Base-by-base conservation (phyloP, 371 early-diverging fungal genomes). In the Saksenaea oblongispora region DNA sequence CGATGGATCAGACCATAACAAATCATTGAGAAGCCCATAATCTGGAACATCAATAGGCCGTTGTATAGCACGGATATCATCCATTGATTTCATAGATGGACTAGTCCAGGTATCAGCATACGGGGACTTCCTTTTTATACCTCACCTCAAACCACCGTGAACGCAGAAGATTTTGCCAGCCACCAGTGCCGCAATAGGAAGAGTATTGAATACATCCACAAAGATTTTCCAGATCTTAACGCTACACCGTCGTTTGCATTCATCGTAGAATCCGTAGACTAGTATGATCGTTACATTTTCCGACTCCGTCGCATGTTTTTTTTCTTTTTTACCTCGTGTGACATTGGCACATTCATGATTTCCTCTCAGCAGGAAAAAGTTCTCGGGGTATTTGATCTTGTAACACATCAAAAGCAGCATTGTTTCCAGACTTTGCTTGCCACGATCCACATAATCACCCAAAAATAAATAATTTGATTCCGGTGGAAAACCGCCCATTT, bases 241-340 rank as follows among this genome's bases (percentile, higher is more conserved):
- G 70, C 87, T 95, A 56, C 91, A 91, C 63, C 99, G 84, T 64
- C 99, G 91, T 76, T 98, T 99, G 86, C 97, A 97, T 79, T 99
- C 99, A 73, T 99, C 99, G 74, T 97, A 99, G 79, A 99, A 99
- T 4, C 99, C 99, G 72, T 99, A 99, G 34, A 99, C 82, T 79
- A 62, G 17, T n/a, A 58, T n/a, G n/a, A 28, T 31, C 18, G 17
- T 59, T 26, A 51, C 22, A 11, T 34, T 28, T 63, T 36, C 41
- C 37, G 13, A n/a, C 34, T 41, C 60, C 18, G 18, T 22, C 53
- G 14, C 31, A 13, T 44, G 31, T 34, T 35, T 56, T 26, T 35
- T 58, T 58, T 28, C 59, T 15, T 37, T 44, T 58, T 63, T 76
- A 85, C 85, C 98, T 84, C 93, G 87, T 62, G 96, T 99, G 15